phyloP scores from a whole-genome alignment of 768 basidiomycete genomes.

The Mycena kentingensis region DNA sequence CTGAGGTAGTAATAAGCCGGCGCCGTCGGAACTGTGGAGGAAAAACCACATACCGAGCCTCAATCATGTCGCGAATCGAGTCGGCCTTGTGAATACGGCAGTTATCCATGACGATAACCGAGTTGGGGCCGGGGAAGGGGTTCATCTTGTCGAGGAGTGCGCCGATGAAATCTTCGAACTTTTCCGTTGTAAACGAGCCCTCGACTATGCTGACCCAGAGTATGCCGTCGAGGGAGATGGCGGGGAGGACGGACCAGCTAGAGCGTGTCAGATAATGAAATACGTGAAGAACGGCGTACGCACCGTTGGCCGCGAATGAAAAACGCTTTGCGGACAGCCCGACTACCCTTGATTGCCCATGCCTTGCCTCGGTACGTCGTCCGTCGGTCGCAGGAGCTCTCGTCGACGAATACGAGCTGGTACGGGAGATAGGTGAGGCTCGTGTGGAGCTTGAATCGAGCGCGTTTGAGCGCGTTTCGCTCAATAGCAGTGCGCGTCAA shows the following conservation, averaged over 20 bases:
- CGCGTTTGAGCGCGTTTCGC: constrained; percentile 3
- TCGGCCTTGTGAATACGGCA: constrained; percentile 33
- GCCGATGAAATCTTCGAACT: constrained; percentile 25
- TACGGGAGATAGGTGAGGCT: constrained; percentile 12
- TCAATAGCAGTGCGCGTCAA: constrained; percentile 20
- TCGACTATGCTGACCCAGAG: constrained; percentile 27
- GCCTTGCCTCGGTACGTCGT: constrained; percentile 24
- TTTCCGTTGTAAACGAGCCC: constrained; percentile 27
- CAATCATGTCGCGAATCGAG: constrained; percentile 21
- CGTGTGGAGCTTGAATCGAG: constrained; percentile 2
- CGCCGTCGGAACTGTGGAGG: background rate
- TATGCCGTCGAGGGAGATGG: constrained; percentile 30
- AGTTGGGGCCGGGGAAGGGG: constrained; percentile 29
- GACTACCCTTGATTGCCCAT: constrained; percentile 25
- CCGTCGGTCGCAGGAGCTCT: constrained; percentile 25
- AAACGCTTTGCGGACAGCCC: constrained; percentile 15
- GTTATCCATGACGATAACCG: constrained; percentile 39
- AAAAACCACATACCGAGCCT: constrained; percentile 10
- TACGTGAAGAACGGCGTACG: background rate
- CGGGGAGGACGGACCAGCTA: constrained; percentile 36
- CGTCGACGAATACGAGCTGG: constrained; percentile 30
- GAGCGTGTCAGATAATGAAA: constrained; percentile 6
- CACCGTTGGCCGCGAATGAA: constrained; percentile 9
- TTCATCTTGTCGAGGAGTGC: constrained; percentile 33
- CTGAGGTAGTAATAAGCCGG: constrained; percentile 2